Evolutionary conservation across 257 asterid species (phyloP), one percentile per base, ranked within the genome.

Genomic region (Dorcoceras hygrometricum): DNA sequence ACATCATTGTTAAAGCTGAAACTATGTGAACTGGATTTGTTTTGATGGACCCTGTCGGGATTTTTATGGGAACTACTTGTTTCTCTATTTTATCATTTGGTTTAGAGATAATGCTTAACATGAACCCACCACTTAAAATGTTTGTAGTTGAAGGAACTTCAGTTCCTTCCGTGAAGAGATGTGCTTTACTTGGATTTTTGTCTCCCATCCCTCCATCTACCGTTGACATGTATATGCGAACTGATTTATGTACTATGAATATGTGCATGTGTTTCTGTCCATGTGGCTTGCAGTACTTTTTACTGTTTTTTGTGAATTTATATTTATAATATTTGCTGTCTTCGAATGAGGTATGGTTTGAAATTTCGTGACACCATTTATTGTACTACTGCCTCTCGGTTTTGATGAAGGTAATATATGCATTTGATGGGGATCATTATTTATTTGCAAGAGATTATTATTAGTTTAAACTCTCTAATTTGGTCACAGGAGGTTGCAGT

Each of bases 401-500:
- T 36, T 36, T 12, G 19, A 62, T 62, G 39, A 34, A 4, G 43
- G 46, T 26, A 29, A 27, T 18, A 22, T 14, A 11, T 54, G 23
- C 56, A 50, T 51, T 53, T 53, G 29, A 39, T 28, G 19, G 23
- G 28, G 16, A 27, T 28, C 23, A 50, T 14, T 4, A 34, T 57
- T 67, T 34, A 16, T 6, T 20, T 59, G 26, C 28, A 18, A 57
- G 19, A 36, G 7, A 34, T 5, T 25, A 34, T 68, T 24, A 39
- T 51, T 61, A 16, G 46, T 55, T 70, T 54, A 68, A 71, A 63
- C 23, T 24, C 25, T 43, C 28, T 67, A 69, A 18, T 71, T 63
- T 76, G 73, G 74, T 70, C 67, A 23, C 79, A 94, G 99, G 98
- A 94, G 77, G 99, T 94, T 71, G 99, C 99, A 29, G 99, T 94